These are phyloP conservation scores for Hsuehochloa calcarea DNA, from an alignment of 176 grass and related monocot genomes.

Conservation along the genomic window DNA sequence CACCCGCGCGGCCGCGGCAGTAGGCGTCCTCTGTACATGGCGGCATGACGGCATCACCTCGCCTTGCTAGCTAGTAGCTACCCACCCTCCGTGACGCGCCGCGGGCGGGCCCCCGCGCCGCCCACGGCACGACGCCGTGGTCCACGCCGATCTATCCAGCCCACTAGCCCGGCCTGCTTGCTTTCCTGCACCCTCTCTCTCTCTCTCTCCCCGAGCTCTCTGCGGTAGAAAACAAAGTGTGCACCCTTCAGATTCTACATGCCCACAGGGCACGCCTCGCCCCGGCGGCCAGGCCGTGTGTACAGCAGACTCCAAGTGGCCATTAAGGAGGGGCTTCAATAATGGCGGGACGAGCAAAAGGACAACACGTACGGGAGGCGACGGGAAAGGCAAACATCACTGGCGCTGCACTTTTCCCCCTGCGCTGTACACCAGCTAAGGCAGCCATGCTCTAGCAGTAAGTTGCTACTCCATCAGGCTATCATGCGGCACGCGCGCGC, in stretches of 20 bases:
- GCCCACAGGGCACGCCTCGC: constrained; percentile 15
- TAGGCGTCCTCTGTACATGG: not conserved
- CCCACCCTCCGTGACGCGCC: not conserved
- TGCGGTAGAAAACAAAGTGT: constrained; percentile 46
- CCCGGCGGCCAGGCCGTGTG: not conserved
- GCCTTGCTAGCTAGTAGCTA: not conserved
- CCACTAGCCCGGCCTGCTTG: not conserved
- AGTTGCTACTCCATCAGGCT: not conserved
- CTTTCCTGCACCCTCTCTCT: not conserved
- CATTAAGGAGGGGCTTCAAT: constrained; percentile 31
- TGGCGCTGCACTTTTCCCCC: not conserved
- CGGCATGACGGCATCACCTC: not conserved
- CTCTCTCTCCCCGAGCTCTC: not conserved
- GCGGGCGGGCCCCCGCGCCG: not conserved
- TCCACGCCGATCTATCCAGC: not conserved
- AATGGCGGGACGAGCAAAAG: constrained; percentile 34
- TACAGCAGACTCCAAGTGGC: not conserved
- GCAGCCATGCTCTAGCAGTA: not conserved
- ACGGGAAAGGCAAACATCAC: constrained; percentile 7
- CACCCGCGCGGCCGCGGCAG: not conserved
- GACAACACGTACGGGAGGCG: constrained; percentile 20
- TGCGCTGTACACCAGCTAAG: not conserved
- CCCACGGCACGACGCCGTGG: constrained; percentile 3
- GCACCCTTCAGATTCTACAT: constrained; percentile 23
- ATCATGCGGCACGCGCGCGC: not conserved